These are phyloP conservation scores for Macrocystidia cucumis DNA, from an alignment of 1,284 basidiomycete species.

Conservation along the genomic window DNA sequence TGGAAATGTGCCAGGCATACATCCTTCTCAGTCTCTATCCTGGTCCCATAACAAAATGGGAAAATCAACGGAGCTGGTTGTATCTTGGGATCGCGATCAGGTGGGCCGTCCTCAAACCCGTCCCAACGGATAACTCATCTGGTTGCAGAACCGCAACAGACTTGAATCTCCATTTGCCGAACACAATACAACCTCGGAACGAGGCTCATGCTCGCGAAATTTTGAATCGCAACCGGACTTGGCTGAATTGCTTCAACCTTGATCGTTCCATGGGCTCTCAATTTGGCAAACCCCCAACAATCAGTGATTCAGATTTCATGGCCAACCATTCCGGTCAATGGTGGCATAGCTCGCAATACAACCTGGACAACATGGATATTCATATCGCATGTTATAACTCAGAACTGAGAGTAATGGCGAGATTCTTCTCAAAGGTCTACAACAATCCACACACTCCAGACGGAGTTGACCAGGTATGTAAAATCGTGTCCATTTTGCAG, in stretches of 20 bases:
- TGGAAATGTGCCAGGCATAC: conserved; percentile 70
- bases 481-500: neutral
- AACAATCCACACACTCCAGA: conserved; percentile 68
- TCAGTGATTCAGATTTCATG: conserved; percentile 68
- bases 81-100: conserved; percentile 75
- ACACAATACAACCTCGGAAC: conserved; percentile 57
- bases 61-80: conserved; percentile 74
- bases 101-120: conserved; percentile 18
- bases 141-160: conserved; percentile 65
- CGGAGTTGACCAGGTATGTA: conserved; percentile 58
- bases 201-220: conserved; percentile 75
- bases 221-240: conserved; percentile 80
- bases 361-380: conserved; percentile 67
- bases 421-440: conserved; percentile 58
- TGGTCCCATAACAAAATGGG: conserved; percentile 65
- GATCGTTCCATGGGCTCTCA: conserved; percentile 78
- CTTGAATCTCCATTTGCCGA: conserved; percentile 75
- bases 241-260: conserved; percentile 83
- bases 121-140: conserved; percentile 2
- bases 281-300: conserved; percentile 76
- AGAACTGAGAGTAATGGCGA: conserved; percentile 55
- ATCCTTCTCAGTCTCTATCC: conserved; percentile 70
- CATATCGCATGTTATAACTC: conserved; percentile 70
- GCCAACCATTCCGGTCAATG: conserved; percentile 68
- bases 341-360: conserved; percentile 64